Conservation (phyloP, 2,329 filamentous ascomycete species). For the Dactylellina leptospora region DNA sequence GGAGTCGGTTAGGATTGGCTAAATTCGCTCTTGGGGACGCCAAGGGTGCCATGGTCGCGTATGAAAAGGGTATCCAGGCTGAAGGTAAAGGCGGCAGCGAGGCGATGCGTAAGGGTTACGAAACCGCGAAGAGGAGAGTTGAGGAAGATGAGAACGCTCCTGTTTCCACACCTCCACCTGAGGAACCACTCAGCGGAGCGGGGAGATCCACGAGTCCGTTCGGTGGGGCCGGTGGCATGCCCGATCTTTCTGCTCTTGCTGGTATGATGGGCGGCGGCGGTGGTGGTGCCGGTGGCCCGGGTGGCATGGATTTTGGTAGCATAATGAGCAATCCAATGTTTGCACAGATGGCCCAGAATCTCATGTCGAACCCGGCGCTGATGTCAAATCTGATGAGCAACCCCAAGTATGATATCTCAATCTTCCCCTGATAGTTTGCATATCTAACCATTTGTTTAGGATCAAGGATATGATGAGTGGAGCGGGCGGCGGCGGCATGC, state of each 20-base stretch:
- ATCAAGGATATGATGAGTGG: constrained; percentile 84
- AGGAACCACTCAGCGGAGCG: constrained; percentile 66
- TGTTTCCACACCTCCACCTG: constrained; percentile 63
- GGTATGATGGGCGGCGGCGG: constrained; percentile 75
- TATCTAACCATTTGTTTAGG: constrained; percentile 57
- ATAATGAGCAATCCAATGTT: constrained; percentile 99
- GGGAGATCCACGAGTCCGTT: constrained; percentile 58
- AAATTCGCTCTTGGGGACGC: constrained; percentile 91
- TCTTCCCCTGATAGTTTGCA: neutral
- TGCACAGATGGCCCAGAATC: constrained; percentile 91
- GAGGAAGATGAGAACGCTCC: constrained; percentile 76
- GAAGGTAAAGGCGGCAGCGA: constrained; percentile 95
- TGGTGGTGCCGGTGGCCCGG: constrained; percentile 66
- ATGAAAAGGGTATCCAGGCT: constrained; percentile 88
- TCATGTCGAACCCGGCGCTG: constrained; percentile 96
- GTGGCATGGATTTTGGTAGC: constrained; percentile 83
- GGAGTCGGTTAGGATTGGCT: constrained; percentile 90
- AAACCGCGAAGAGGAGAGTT: constrained; percentile 88
- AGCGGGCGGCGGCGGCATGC: constrained; percentile 75
- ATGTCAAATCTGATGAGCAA: constrained; percentile 95
- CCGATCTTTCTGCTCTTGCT: constrained; percentile 75
- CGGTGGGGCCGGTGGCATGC: constrained; percentile 67
- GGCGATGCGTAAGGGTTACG: constrained; percentile 95
- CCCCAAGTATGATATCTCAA: constrained; percentile 65
- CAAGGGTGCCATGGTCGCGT: constrained; percentile 91